Evolutionary conservation across 495 filamentous ascomycete genomes (phyloP).

Genomic region (Penicillium egyptiacum): DNA sequence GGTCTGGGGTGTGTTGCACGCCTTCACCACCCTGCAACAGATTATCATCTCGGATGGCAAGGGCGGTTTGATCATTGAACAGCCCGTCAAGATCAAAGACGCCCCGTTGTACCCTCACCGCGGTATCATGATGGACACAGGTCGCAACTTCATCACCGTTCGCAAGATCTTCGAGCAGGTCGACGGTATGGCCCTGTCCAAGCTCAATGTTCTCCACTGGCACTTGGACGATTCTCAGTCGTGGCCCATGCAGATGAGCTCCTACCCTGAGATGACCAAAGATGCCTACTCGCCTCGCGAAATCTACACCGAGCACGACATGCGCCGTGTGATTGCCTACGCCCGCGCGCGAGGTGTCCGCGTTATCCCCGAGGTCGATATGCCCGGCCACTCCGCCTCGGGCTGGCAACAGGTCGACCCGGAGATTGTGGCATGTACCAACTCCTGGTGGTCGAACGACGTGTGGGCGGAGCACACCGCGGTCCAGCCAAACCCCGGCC

Average conservation of each 20-base stretch:
- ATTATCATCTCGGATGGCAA: conserved; percentile 49
- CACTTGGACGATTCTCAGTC: conserved; percentile 53
- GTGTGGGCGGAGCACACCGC: conserved; percentile 51
- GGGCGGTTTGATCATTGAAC: conserved; percentile 49
- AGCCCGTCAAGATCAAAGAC: conserved; percentile 50
- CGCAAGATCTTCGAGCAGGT: conserved; percentile 53
- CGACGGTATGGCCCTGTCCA: conserved; percentile 52
- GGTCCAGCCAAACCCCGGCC: conserved; percentile 57
- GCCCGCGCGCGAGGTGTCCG: conserved; percentile 49
- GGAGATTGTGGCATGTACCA: conserved; percentile 48
- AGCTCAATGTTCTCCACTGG: conserved; percentile 56
- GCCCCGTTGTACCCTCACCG: conserved; percentile 50
- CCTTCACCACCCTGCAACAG: conserved; percentile 59
- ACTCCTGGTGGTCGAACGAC: conserved; percentile 61
- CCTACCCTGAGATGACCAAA: conserved; percentile 53
- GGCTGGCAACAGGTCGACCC: conserved; percentile 58
- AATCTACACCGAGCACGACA: conserved; percentile 38
- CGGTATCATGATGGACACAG: conserved; percentile 53
- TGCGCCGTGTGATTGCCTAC: conserved; percentile 46
- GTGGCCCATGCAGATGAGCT: conserved; percentile 50
- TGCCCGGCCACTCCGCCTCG: conserved; percentile 51
- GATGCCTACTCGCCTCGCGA: conserved; percentile 55
- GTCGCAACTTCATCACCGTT: conserved; percentile 50
- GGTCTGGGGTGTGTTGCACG: conserved; percentile 56
- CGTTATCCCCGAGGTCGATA: conserved; percentile 53